Conservation (phyloP, 208 protist genomes). For the Crithidia thermophila region DNA sequence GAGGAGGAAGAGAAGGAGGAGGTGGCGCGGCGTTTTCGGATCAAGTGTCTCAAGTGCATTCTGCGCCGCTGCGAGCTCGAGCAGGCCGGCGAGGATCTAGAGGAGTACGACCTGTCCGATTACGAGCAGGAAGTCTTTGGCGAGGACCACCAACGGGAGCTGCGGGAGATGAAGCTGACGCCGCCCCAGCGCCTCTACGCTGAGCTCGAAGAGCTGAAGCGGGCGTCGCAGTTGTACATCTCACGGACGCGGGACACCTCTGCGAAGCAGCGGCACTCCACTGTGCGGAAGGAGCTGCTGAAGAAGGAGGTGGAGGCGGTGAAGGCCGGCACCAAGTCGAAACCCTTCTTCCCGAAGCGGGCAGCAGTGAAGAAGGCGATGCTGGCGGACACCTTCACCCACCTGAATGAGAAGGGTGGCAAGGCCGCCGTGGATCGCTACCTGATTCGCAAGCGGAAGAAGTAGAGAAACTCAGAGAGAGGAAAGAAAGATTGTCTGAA, state of each 20-base stretch:
- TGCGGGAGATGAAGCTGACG: slow-evolving; percentile 56
- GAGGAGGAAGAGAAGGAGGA: slow-evolving; percentile 80
- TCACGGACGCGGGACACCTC: slow-evolving; percentile 44
- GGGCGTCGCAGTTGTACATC: slow-evolving; percentile 67
- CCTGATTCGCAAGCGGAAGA: slow-evolving; percentile 55
- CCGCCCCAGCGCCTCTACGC: slow-evolving; percentile 47
- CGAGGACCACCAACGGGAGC: slow-evolving; percentile 65
- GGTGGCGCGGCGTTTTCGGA: slow-evolving; percentile 59
- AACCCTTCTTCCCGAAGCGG: slow-evolving; percentile 83
- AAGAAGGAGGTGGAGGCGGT: slow-evolving; percentile 77
- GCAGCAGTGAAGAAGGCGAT: slow-evolving; percentile 73
- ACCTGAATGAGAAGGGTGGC: slow-evolving; percentile 70
- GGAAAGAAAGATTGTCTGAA: not conserved
- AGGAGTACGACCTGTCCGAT: slow-evolving; percentile 86
- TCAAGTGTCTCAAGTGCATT: slow-evolving; percentile 67
- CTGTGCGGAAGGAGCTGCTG: slow-evolving; percentile 58
- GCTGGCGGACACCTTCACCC: slow-evolving; percentile 72
- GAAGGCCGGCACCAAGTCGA: slow-evolving; percentile 67
- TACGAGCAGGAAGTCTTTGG: slow-evolving; percentile 78
- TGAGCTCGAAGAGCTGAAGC: slow-evolving; percentile 74
- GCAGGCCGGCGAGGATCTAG: slow-evolving; percentile 62
- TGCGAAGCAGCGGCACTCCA: slow-evolving; percentile 41
- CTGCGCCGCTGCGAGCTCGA: slow-evolving; percentile 75
- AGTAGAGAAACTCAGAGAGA: not conserved
- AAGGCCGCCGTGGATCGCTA: slow-evolving; percentile 86